Evolutionary conservation across 768 basidiomycete genomes (phyloP).

Genomic region (Hemileccinum impolitum): DNA sequence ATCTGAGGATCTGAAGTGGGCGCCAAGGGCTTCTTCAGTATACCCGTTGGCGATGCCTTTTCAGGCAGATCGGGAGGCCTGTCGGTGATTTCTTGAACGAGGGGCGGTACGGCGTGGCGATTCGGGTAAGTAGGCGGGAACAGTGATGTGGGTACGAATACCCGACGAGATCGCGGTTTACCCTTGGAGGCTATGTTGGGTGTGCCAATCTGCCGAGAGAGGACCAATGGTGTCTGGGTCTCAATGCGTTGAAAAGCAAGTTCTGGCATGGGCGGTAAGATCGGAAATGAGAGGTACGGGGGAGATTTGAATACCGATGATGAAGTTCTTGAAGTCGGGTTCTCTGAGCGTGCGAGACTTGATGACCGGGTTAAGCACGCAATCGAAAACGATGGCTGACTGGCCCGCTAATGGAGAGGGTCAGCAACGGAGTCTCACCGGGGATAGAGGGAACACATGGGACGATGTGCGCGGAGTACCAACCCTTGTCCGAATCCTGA

Average conservation of each 20-base stretch:
- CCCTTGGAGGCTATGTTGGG: conserved; percentile 82
- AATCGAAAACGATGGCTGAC: conserved; percentile 68
- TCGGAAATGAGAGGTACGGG: conserved; percentile 1
- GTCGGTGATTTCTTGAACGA: conserved; percentile 36
- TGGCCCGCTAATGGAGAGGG: conserved; percentile 53
- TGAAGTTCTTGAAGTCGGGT: conserved; percentile 62
- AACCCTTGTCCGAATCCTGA: conserved; percentile 69
- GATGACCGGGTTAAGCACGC: conserved; percentile 57
- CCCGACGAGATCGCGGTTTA: conserved; percentile 54
- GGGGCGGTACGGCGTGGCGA: conserved; percentile 9
- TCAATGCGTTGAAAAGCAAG: conserved; percentile 67
- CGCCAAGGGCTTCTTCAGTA: conserved; percentile 35
- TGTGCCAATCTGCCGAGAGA: conserved; percentile 66
- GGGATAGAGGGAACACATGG: conserved; percentile 10
- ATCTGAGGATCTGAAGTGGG: conserved; percentile 11
- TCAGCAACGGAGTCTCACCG: conserved; percentile 7
- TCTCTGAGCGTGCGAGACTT: conserved; percentile 59
- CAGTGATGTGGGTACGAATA: conserved; percentile 48
- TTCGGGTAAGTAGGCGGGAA: conserved; percentile 27
- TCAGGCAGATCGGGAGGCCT: conserved; percentile 36
- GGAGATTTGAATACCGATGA: conserved; percentile 48
- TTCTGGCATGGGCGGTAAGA: conserved; percentile 40
- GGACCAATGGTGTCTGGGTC: conserved; percentile 50
- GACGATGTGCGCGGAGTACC: conserved; percentile 14
- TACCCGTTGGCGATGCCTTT: conserved; percentile 36